Evolutionary conservation across 495 filamentous ascomycete genomes (phyloP).

Genomic region (Aspergillus leporis): DNA sequence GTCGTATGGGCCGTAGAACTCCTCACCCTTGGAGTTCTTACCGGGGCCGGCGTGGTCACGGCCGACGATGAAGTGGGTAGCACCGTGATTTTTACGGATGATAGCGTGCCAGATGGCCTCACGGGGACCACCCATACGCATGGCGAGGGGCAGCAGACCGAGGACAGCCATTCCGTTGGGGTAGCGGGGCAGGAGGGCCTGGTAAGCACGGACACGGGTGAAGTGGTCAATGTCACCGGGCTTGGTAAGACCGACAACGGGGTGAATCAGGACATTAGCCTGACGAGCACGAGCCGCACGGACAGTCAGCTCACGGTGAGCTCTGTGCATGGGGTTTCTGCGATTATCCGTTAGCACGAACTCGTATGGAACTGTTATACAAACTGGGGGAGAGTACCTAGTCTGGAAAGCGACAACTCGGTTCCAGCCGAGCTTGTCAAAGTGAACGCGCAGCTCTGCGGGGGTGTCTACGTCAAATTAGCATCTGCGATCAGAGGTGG

Average conservation of each 20-base stretch:
- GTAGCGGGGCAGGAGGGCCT: constrained; percentile 94
- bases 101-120: constrained; percentile 99
- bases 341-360: constrained; percentile 6
- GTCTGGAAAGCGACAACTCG: constrained; percentile 99
- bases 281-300: constrained; percentile 92
- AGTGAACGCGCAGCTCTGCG: constrained; percentile 91
- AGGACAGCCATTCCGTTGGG: constrained; percentile 99
- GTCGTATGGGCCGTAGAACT: constrained; percentile 98
- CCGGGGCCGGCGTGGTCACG: constrained; percentile 97
- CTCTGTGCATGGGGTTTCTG: constrained; percentile 97
- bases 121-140: constrained; percentile 98
- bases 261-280: constrained; percentile 98
- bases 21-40: constrained; percentile 92
- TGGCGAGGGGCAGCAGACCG: constrained; percentile 90
- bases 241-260: constrained; percentile 97
- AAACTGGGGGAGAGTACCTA: constrained; percentile 6
- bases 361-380: neutral
- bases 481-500: constrained; percentile 2
- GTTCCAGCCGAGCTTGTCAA: constrained; percentile 98
- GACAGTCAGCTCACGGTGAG: constrained; percentile 95
- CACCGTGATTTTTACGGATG: constrained; percentile 99
- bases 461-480: constrained; percentile 69
- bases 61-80: constrained; percentile 98
- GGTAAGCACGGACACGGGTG: constrained; percentile 97
- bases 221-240: constrained; percentile 99